A percentile compares a stretch with the other conserved stretches of the same genome.
These are phyloP conservation scores for Sporothrix humicola DNA, from an alignment of 2,329 filamentous ascomycete species.

Conservation along the genomic window DNA sequence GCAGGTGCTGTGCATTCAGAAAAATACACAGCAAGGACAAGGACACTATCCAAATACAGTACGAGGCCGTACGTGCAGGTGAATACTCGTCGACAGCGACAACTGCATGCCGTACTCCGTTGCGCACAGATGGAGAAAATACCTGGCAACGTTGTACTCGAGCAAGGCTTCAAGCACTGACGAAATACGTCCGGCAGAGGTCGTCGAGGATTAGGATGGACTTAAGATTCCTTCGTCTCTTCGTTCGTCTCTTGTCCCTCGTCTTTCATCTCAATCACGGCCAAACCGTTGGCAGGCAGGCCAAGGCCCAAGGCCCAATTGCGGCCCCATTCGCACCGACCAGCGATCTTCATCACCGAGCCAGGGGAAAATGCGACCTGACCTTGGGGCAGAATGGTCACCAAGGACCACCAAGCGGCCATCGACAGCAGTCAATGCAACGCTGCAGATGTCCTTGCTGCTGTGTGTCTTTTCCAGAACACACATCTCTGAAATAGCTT, in stretches of 20 bases:
- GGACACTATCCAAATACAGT: background rate
- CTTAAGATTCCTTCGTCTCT: background rate
- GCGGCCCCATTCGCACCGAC: conserved; percentile 24
- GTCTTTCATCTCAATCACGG: background rate
- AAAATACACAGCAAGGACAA: too few relatives aligned
- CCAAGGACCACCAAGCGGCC: background rate
- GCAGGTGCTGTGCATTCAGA: too few relatives aligned
- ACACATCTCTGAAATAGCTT: background rate
- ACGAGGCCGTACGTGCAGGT: background rate
- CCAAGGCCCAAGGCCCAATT: background rate
- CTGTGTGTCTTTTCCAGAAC: too few relatives aligned
- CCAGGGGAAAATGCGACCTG: conserved; percentile 9
- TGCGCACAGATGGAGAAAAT: conserved; percentile 14
- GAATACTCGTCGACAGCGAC: too few relatives aligned
- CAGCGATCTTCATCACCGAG: conserved; percentile 24
- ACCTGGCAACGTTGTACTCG: conserved; percentile 21
- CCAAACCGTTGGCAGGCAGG: background rate
- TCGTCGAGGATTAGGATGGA: background rate
- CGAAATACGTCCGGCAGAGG: conserved; percentile 10
- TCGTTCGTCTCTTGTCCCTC: background rate
- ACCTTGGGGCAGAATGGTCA: background rate
- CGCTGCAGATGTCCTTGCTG: background rate
- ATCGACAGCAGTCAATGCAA: background rate
- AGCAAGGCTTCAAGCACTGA: conserved; percentile 21
- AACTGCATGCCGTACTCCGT: too few relatives aligned